Percentiles rank a stretch among this genome's conserved stretches.
phyloP scores from a whole-genome alignment of 2,329 filamentous ascomycete species.

The Clonostachys chloroleuca region DNA sequence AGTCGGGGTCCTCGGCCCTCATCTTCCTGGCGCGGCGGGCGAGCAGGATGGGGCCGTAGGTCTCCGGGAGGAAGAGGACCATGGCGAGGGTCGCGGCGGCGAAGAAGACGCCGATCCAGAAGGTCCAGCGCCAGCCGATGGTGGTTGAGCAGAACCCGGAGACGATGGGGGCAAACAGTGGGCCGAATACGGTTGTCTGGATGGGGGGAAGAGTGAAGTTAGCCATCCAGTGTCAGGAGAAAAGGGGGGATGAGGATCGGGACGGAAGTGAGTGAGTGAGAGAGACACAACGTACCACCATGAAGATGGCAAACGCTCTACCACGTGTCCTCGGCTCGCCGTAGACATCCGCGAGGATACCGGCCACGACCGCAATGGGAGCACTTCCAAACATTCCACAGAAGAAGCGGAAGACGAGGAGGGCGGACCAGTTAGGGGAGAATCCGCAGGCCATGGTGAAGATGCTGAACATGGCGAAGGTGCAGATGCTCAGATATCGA shows the following conservation, averaged over 20 bases:
- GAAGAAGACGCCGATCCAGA: conserved; percentile 67
- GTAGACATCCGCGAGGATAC: conserved; percentile 64
- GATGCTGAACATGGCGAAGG: conserved; percentile 41
- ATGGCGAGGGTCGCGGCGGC: conserved; percentile 57
- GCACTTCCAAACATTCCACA: conserved; percentile 49
- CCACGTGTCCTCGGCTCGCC: conserved; percentile 41
- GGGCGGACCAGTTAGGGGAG: conserved; percentile 43
- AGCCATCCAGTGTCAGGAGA: not conserved
- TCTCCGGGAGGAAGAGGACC: conserved; percentile 61
- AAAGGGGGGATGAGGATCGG: not conserved
- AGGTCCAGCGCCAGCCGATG: conserved; percentile 65
- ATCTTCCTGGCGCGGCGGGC: conserved; percentile 50
- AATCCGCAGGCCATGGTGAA: conserved; percentile 54
- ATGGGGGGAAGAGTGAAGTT: not conserved
- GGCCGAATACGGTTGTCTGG: conserved; percentile 59
- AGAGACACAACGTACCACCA: conserved; percentile 41
- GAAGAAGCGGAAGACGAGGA: conserved; percentile 52
- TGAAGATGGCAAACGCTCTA: conserved; percentile 56
- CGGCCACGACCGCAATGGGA: conserved; percentile 58
- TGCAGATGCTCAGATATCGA: conserved; percentile 34
- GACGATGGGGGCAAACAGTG: conserved; percentile 61
- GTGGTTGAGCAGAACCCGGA: conserved; percentile 55
- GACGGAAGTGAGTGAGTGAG: not conserved
- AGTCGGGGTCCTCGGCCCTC: conserved; percentile 47
- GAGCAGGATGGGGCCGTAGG: conserved; percentile 55